phyloP scores from a whole-genome alignment of 352 stramenopile species.

The Phytopythium montanum region DNA sequence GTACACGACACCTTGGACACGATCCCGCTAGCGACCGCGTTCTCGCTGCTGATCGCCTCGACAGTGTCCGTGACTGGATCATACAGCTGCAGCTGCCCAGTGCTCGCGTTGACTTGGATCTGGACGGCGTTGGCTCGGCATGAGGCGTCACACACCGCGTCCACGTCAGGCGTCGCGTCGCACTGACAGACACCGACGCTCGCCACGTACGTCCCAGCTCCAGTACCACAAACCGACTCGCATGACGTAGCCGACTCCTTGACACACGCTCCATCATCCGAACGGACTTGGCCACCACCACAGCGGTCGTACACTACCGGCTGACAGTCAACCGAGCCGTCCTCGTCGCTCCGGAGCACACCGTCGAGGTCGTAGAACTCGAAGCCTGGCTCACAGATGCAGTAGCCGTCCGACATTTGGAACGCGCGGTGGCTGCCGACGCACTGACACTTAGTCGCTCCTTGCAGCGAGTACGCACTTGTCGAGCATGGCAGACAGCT shows the following conservation, averaged over 20 bases:
- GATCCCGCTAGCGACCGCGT: slow-evolving; percentile 18
- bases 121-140: slow-evolving; percentile 57
- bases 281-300: slow-evolving; percentile 62
- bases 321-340: slow-evolving; percentile 89
- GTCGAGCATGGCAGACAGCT: slow-evolving; percentile 88
- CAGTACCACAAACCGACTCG: slow-evolving; percentile 57
- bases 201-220: slow-evolving; percentile 66
- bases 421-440: slow-evolving; percentile 87
- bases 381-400: slow-evolving; percentile 89
- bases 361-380: slow-evolving; percentile 90
- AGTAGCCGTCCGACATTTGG: slow-evolving; percentile 89
- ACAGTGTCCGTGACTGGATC: slow-evolving; percentile 35
- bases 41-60: slow-evolving; percentile 8
- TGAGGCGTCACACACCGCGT: slow-evolving; percentile 72
- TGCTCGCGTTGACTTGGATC: slow-evolving; percentile 56
- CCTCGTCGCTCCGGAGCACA: slow-evolving; percentile 73
- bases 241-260: slow-evolving; percentile 36
- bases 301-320: slow-evolving; percentile 90
- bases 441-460: slow-evolving; percentile 75
- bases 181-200: slow-evolving; percentile 89
- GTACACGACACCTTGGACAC: slow-evolving; percentile 53
- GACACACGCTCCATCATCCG: slow-evolving; percentile 66
- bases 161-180: slow-evolving; percentile 62
- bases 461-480: slow-evolving; percentile 51
- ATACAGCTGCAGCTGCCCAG: slow-evolving; percentile 56